Conservation (phyloP, 768 basidiomycete genomes). For the Gautieria morchelliformis region DNA sequence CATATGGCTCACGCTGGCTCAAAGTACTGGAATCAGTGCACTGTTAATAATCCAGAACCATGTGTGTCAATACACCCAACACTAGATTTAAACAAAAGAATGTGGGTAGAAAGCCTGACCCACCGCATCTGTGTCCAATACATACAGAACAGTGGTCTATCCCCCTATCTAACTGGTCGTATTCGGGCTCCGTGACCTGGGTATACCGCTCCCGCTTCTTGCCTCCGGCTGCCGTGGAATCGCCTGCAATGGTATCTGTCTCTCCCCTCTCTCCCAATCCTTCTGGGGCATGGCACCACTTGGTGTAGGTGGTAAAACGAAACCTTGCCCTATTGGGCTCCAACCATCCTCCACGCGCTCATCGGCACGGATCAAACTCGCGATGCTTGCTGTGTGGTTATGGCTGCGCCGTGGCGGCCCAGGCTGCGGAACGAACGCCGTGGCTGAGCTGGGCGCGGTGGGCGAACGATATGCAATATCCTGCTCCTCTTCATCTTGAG, state of each 20-base stretch:
- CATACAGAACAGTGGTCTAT: background rate
- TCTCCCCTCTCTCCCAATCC: background rate
- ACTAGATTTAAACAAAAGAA: too few relatives aligned
- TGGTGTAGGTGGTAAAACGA: slow-evolving; percentile 39
- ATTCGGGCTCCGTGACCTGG: slow-evolving; percentile 3
- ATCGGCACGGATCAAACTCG: slow-evolving; percentile 68
- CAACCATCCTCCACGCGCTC: slow-evolving; percentile 74
- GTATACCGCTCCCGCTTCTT: background rate
- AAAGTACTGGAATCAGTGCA: too few relatives aligned
- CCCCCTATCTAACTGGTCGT: background rate
- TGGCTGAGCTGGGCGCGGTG: slow-evolving; percentile 24
- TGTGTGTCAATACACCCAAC: too few relatives aligned
- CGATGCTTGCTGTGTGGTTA: slow-evolving; percentile 76
- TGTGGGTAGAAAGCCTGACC: background rate
- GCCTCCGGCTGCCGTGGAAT: background rate
- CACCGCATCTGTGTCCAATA: background rate
- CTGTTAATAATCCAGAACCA: too few relatives aligned
- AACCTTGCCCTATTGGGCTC: slow-evolving; percentile 60
- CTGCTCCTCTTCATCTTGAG: slow-evolving; percentile 54
- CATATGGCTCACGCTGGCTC: too few relatives aligned
- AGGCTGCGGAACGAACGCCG: slow-evolving; percentile 25
- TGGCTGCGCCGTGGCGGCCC: slow-evolving; percentile 30
- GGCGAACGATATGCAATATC: slow-evolving; percentile 68
- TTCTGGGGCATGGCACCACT: background rate
- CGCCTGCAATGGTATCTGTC: background rate